Percentiles rank a stretch among this genome's conserved stretches.
These are phyloP conservation scores for Immersiella caudata DNA, from an alignment of 495 filamentous ascomycete species.

Conservation along the genomic window DNA sequence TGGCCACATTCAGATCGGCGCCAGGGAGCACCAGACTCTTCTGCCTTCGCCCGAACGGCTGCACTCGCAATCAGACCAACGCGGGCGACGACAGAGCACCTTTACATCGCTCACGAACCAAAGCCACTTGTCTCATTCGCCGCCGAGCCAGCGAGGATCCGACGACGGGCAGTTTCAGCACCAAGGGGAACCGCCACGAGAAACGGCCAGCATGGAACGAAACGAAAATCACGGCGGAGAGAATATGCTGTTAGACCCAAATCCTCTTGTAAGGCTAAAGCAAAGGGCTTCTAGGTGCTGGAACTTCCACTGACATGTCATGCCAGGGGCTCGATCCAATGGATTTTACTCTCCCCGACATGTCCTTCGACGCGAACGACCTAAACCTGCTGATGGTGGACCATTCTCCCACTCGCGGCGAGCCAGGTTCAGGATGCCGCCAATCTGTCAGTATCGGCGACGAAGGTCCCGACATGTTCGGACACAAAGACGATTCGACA, in stretches of 20 bases:
- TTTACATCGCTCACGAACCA: background rate
- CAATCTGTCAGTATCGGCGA: too few species aligned
- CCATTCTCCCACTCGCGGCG: too few species aligned
- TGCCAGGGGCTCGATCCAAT: slow-evolving; percentile 12
- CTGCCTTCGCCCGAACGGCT: slow-evolving; percentile 3
- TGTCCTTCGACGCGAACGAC: slow-evolving; percentile 14
- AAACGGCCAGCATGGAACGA: background rate
- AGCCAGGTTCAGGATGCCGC: too few species aligned
- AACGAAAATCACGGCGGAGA: background rate
- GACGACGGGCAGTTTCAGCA: slow-evolving; percentile 2
- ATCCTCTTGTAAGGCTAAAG: background rate
- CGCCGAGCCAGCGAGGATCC: background rate
- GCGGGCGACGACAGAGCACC: slow-evolving; percentile 3
- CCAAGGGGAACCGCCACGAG: background rate
- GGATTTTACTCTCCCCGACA: slow-evolving; percentile 17
- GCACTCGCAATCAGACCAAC: slow-evolving; percentile 4
- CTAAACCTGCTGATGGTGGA: slow-evolving; percentile 9
- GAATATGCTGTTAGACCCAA: slow-evolving; percentile 6
- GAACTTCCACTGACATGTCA: background rate
- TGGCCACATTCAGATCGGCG: background rate
- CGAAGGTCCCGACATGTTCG: background rate
- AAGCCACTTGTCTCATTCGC: too few species aligned
- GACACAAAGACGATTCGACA: slow-evolving; percentile 10
- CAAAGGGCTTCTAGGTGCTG: too few species aligned
- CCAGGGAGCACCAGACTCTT: slow-evolving; percentile 2